Evolutionary conservation across 2,329 filamentous ascomycete species (phyloP).

Genomic region (Botrytis pseudocinerea): DNA sequence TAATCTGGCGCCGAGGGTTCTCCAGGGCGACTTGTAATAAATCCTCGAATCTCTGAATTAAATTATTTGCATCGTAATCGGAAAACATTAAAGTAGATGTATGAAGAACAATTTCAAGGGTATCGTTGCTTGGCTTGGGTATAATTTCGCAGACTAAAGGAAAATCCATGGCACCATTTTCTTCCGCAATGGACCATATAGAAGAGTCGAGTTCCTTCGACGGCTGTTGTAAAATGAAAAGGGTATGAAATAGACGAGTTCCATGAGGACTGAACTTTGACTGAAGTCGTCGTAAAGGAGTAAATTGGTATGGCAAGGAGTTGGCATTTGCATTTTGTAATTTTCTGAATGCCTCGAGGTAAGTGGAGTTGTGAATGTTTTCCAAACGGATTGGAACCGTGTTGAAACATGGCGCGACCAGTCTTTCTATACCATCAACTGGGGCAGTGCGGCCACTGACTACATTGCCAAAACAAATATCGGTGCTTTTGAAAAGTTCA

Average conservation of each 20-base stretch:
- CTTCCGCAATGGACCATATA: constrained; percentile 58
- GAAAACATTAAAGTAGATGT: constrained; percentile 51
- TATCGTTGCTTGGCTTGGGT: constrained; percentile 55
- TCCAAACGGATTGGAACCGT: constrained; percentile 73
- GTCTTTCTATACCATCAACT: constrained; percentile 64
- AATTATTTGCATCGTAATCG: constrained; percentile 25
- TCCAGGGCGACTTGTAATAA: constrained; percentile 33
- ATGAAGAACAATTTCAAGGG: constrained; percentile 62
- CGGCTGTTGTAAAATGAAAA: constrained; percentile 75
- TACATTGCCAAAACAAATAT: constrained; percentile 87
- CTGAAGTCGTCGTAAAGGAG: constrained; percentile 72
- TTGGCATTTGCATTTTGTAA: constrained; percentile 54
- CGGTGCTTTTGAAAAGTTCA: constrained; percentile 54
- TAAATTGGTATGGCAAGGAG: constrained; percentile 69
- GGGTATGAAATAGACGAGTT: constrained; percentile 70
- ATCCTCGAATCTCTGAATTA: constrained; percentile 34
- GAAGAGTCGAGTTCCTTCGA: constrained; percentile 54
- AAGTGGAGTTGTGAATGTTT: constrained; percentile 52
- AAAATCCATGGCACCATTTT: constrained; percentile 68
- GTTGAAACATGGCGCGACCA: constrained; percentile 92
- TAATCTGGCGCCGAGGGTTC: constrained; percentile 38
- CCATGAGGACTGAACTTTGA: constrained; percentile 48
- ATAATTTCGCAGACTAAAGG: constrained; percentile 76
- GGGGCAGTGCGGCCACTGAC: constrained; percentile 72
- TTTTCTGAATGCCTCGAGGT: constrained; percentile 39